phyloP scores from a whole-genome alignment of 228 moss, liverwort and hornwort genomes.

The Sphagnum fallax region DNA sequence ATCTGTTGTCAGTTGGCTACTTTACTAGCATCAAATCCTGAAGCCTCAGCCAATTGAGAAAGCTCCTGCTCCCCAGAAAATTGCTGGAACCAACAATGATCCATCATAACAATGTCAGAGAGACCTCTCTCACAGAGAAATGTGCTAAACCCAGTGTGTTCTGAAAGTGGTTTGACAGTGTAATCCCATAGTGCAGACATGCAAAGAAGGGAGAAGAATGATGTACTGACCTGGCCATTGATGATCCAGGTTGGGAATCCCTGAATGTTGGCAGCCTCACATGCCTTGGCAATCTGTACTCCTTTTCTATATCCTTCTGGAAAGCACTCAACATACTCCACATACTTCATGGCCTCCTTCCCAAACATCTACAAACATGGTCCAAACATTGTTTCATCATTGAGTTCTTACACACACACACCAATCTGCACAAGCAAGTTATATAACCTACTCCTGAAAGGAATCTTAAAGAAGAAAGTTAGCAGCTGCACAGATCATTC shows the following conservation, averaged over 20 bases:
- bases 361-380: constrained; percentile 74
- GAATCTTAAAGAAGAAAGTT: too few relatives aligned
- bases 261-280: constrained; percentile 73
- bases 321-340: constrained; percentile 86
- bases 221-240: constrained; percentile 52
- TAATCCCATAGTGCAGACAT: too few relatives aligned
- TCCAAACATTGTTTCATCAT: background rate
- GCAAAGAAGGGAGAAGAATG: too few relatives aligned
- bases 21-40: constrained; percentile 14
- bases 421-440: background rate
- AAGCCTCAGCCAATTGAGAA: constrained; percentile 30
- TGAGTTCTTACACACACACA: background rate
- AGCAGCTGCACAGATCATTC: too few relatives aligned
- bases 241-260: constrained; percentile 96
- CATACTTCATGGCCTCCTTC: constrained; percentile 78
- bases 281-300: constrained; percentile 61
- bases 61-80: constrained; percentile 39
- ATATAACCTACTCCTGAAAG: background rate
- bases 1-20: constrained; percentile 14
- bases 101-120: background rate
- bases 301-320: constrained; percentile 83
- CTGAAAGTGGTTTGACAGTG: too few relatives aligned
- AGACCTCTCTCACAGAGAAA: too few relatives aligned
- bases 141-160: too few relatives aligned
- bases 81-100: constrained; percentile 20